These are phyloP conservation scores for Hagleromyces aurorensis DNA, from an alignment of 805 yeast genomes.

Conservation along the genomic window DNA sequence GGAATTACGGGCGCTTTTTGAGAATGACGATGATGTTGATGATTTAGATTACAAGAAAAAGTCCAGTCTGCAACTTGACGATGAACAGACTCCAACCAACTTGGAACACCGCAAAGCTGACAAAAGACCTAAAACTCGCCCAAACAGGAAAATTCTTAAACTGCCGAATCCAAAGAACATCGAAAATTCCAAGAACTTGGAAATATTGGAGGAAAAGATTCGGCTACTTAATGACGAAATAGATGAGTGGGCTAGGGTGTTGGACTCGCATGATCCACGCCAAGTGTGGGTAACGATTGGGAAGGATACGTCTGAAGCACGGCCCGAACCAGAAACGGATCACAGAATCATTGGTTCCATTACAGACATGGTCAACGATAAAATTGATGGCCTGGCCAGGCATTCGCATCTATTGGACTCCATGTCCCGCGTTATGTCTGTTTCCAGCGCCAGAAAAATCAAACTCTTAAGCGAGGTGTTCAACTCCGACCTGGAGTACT, in stretches of 20 bases:
- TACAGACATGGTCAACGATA: neutral
- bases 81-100: slow-evolving; percentile 6
- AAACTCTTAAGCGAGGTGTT: too few species aligned
- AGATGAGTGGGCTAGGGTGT: slow-evolving; percentile 20
- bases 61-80: slow-evolving; percentile 11
- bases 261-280: slow-evolving; percentile 14
- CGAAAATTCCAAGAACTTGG: slow-evolving; percentile 23
- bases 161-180: slow-evolving; percentile 29
- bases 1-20: slow-evolving; percentile 16
- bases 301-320: neutral
- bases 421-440: too few species aligned
- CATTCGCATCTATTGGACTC: slow-evolving; percentile 20
- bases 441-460: too few species aligned
- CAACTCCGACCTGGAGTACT: too few species aligned
- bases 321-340: neutral
- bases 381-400: too few species aligned
- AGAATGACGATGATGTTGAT: slow-evolving; percentile 10
- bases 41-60: slow-evolving; percentile 9
- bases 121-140: slow-evolving; percentile 4
- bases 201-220: slow-evolving; percentile 18
- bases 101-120: too few species aligned
- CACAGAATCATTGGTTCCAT: too few species aligned
- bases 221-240: slow-evolving; percentile 19
- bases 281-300: slow-evolving; percentile 15
- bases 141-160: too few species aligned